Evolutionary conservation across 768 basidiomycete genomes (phyloP).

Genomic region (Hericium rajendrae): DNA sequence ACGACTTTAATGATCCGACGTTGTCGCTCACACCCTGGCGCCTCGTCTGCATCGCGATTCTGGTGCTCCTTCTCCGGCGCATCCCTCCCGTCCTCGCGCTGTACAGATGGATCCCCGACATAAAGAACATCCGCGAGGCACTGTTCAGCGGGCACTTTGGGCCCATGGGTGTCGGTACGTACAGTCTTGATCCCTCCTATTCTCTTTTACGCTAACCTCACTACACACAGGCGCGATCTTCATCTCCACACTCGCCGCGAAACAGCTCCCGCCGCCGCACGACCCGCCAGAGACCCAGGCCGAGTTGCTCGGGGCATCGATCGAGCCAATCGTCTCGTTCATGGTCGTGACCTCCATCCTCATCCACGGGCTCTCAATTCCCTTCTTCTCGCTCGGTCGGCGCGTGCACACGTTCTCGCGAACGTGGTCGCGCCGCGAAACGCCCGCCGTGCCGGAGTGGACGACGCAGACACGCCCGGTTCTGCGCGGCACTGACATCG

Average conservation of each 20-base stretch:
- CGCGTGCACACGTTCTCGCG: constrained; percentile 87
- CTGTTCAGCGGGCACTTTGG: constrained; percentile 95
- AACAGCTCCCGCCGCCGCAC: constrained; percentile 40
- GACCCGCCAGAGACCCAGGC: constrained; percentile 45
- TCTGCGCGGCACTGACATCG: constrained; percentile 61
- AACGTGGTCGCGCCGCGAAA: constrained; percentile 75
- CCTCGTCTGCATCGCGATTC: constrained; percentile 71
- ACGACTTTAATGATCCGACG: constrained; percentile 54
- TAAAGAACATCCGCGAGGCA: constrained; percentile 91
- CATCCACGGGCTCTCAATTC: constrained; percentile 86
- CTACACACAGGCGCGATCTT: constrained; percentile 70
- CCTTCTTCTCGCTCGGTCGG: constrained; percentile 85
- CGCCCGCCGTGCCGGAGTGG: constrained; percentile 60
- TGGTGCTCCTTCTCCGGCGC: constrained; percentile 74
- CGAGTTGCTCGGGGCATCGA: constrained; percentile 58
- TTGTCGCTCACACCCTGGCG: constrained; percentile 76
- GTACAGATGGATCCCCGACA: constrained; percentile 91
- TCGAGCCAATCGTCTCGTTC: constrained; percentile 91
- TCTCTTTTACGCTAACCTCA: constrained; percentile 1
- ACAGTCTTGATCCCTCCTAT: not conserved
- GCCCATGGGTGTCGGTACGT: constrained; percentile 64
- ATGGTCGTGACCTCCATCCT: constrained; percentile 89
- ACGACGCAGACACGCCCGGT: constrained; percentile 67
- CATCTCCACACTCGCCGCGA: constrained; percentile 76
- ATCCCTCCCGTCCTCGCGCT: constrained; percentile 77